phyloP scores from a whole-genome alignment of 768 basidiomycete genomes.

The Pulveroboletus sp. region DNA sequence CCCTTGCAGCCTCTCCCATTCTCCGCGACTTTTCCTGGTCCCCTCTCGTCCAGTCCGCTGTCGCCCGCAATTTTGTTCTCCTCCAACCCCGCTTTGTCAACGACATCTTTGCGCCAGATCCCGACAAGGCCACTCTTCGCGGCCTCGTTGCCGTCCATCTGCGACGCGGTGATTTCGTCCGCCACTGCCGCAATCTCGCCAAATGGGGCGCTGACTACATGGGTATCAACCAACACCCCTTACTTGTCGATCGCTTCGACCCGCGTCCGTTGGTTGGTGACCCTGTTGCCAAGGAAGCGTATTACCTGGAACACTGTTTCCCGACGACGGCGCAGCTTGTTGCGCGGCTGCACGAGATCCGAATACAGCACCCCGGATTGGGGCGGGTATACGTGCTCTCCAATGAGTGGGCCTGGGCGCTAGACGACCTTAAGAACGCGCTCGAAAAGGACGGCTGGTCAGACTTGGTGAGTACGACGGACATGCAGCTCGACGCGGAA shows the following conservation, averaged over 20 bases:
- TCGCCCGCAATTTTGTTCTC: conserved; percentile 45
- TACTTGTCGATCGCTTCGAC: conserved; percentile 37
- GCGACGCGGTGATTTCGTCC: conserved; percentile 54
- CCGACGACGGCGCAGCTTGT: conserved; percentile 42
- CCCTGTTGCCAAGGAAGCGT: conserved; percentile 1
- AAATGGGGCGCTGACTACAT: conserved; percentile 42
- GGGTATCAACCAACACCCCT: conserved; percentile 47
- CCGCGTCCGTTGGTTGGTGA: conserved; percentile 12
- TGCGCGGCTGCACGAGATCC: conserved; percentile 31
- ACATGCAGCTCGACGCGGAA: conserved; percentile 39
- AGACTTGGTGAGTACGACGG: conserved; percentile 39
- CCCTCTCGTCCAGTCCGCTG: conserved; percentile 43
- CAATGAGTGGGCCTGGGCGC: conserved; percentile 45
- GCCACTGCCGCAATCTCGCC: conserved; percentile 51
- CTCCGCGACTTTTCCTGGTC: conserved; percentile 51
- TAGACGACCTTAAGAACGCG: conserved; percentile 35
- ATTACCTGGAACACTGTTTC: conserved; percentile 32
- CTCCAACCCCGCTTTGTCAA: conserved; percentile 33
- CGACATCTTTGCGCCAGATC: conserved; percentile 15
- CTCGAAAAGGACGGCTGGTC: conserved; percentile 48
- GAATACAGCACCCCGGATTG: conserved; percentile 29
- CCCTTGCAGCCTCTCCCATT: conserved; percentile 45
- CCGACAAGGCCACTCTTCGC: conserved; percentile 25
- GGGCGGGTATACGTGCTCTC: conserved; percentile 45
- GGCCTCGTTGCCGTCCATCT: conserved; percentile 54